Base-by-base conservation (phyloP, 129 eudicot genomes). In the Flaveria robusta region DNA sequence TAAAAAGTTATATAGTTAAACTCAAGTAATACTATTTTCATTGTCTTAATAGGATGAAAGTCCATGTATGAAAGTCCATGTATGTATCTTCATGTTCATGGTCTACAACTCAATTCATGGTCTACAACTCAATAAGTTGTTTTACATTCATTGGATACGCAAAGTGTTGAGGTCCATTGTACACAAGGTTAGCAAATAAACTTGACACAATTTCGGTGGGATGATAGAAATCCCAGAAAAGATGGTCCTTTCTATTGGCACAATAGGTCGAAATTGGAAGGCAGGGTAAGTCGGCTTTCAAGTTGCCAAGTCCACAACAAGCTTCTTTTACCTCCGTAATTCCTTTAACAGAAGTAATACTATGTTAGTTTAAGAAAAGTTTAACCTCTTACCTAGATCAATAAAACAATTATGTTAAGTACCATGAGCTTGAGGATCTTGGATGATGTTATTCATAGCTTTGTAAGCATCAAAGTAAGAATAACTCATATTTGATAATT, bases 291-390 rank as follows among this genome's bases (percentile, higher is more conserved):
- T 77, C 45, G 19, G 96, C 96, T 26, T 79, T 83, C 71, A 90
- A 66, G 50, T 86, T 71, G 13, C 96, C 96, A 41, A 86, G 76
- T 24, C 96, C 96, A 76, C 96, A 90, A 68, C 96, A 90, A 47
- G 96, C 96, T 13, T 81, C 86, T 75, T 84, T 86, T 18, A 75
- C 74, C 85, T 88, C 91, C 14, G 31, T 85, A 82, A 90, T 85
- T 20, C 93, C 96, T 90, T 77, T 46, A 80, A 60, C 15, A 51
- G 42, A 74, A 54, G 4, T 60, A 51, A 39, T 14, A 19, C 66
- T 26, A 43, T 42, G 58, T 20, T 10, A 45, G 37, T 24, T 20
- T 5, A 68, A 19, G 5, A 22, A 23, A 14, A 5, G 13, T 11
- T 12, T 19, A 68, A 20, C 23, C 18, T 2, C 4, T 27, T 27